phyloP scores from a whole-genome alignment of 2,329 filamentous ascomycete genomes.

The Colletotrichum tanaceti region DNA sequence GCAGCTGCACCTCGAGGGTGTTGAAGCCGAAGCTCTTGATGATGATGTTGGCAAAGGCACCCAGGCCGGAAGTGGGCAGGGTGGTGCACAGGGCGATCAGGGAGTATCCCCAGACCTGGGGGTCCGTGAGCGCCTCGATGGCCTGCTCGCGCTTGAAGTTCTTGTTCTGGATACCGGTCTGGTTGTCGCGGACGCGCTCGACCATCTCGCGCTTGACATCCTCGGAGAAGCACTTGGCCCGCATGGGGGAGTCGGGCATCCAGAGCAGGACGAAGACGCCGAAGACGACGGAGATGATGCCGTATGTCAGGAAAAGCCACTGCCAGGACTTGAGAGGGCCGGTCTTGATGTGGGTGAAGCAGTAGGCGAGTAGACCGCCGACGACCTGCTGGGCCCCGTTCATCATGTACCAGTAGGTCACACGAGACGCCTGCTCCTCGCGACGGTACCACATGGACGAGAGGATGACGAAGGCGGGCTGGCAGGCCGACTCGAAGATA shows the following conservation, averaged over 20 bases:
- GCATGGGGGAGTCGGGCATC: conserved; percentile 78
- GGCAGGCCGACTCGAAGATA: conserved; percentile 77
- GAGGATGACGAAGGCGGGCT: conserved; percentile 75
- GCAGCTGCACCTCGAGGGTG: conserved; percentile 74
- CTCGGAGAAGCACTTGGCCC: conserved; percentile 75
- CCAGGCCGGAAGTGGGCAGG: conserved; percentile 77
- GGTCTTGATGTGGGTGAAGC: conserved; percentile 63
- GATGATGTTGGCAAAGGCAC: conserved; percentile 80
- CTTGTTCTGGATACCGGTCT: conserved; percentile 70
- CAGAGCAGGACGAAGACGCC: conserved; percentile 72
- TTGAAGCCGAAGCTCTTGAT: conserved; percentile 76
- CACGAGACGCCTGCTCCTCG: conserved; percentile 73
- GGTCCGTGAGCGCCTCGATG: conserved; percentile 68
- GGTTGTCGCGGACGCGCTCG: conserved; percentile 69
- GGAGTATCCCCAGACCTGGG: conserved; percentile 74
- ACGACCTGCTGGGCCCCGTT: conserved; percentile 80
- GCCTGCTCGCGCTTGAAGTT: conserved; percentile 60
- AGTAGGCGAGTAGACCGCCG: conserved; percentile 76
- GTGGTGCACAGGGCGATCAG: conserved; percentile 78
- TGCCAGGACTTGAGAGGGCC: conserved; percentile 73
- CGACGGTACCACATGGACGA: conserved; percentile 78
- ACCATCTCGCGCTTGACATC: conserved; percentile 73
- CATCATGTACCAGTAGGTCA: conserved; percentile 84
- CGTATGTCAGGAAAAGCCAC: conserved; percentile 75
- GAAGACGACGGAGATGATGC: conserved; percentile 71